Evolutionary conservation across 768 basidiomycete genomes (phyloP).

Genomic region (Roridomyces roridus): DNA sequence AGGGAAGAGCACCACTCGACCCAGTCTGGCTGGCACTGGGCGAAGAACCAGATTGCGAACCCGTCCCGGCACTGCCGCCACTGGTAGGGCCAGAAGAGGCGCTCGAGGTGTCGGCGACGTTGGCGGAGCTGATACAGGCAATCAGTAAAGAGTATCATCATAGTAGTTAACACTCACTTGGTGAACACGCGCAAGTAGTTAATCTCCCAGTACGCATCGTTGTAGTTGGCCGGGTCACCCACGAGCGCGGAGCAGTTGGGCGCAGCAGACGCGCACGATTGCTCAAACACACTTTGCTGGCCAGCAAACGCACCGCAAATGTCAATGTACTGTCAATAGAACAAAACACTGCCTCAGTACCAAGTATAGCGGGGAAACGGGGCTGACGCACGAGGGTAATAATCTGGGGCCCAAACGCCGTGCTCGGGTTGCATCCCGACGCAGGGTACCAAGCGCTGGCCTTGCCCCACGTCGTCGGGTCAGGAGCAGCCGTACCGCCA

Average conservation of each 20-base stretch:
- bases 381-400: slow-evolving; percentile 51
- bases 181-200: slow-evolving; percentile 43
- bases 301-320: slow-evolving; percentile 28
- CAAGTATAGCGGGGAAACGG: neutral
- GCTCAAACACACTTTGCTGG: neutral
- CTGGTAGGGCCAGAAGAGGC: too few relatives aligned
- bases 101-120: too few relatives aligned
- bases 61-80: too few relatives aligned
- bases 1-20: too few relatives aligned
- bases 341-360: neutral
- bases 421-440: slow-evolving; percentile 56
- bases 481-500: slow-evolving; percentile 43
- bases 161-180: slow-evolving; percentile 1
- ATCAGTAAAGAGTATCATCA: too few relatives aligned
- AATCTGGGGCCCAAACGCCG: slow-evolving; percentile 62
- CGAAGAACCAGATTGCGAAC: too few relatives aligned
- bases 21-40: too few relatives aligned
- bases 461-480: slow-evolving; percentile 61
- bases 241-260: slow-evolving; percentile 18
- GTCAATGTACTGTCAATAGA: slow-evolving; percentile 18
- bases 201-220: slow-evolving; percentile 48
- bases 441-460: slow-evolving; percentile 70
- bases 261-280: slow-evolving; percentile 3
- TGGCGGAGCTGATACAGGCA: too few relatives aligned
- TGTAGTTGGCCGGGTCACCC: slow-evolving; percentile 38